These are phyloP conservation scores for Penicillium thymicola DNA, from an alignment of 2,329 filamentous ascomycete genomes.

Conservation along the genomic window DNA sequence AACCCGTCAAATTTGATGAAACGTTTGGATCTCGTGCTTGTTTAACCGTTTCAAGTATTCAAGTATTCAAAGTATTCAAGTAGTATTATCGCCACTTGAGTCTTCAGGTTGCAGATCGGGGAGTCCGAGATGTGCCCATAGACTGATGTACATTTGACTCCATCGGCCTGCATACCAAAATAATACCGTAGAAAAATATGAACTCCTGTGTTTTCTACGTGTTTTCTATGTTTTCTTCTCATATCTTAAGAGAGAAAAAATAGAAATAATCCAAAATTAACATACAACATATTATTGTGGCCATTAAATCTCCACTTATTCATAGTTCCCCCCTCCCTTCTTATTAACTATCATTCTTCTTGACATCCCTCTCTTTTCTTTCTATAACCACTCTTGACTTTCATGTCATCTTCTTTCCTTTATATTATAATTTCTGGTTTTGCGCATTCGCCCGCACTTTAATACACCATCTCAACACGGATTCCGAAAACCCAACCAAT, in stretches of 20 bases:
- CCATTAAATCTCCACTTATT: slow-evolving; percentile 14
- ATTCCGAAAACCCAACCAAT: slow-evolving; percentile 2
- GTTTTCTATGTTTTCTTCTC: neutral
- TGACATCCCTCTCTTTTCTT: slow-evolving; percentile 7
- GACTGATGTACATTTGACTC: neutral
- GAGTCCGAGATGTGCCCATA: slow-evolving; percentile 13
- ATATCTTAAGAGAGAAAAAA: neutral
- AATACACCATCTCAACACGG: slow-evolving; percentile 25
- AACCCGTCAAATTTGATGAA: slow-evolving; percentile 12
- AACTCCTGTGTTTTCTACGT: neutral
- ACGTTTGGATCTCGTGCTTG: slow-evolving; percentile 6
- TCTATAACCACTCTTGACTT: slow-evolving; percentile 16
- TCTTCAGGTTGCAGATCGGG: slow-evolving; percentile 15
- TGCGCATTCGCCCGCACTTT: slow-evolving; percentile 38
- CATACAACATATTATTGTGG: slow-evolving; percentile 13
- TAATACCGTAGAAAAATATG: slow-evolving; percentile 4
- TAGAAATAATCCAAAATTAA: neutral
- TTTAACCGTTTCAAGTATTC: slow-evolving; percentile 12
- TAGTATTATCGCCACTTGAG: slow-evolving; percentile 10
- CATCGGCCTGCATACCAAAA: slow-evolving; percentile 7
- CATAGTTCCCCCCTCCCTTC: slow-evolving; percentile 12
- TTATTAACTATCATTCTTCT: slow-evolving; percentile 9
- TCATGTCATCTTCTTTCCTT: slow-evolving; percentile 24
- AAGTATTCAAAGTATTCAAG: neutral
- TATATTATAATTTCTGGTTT: slow-evolving; percentile 28